Evolutionary conservation across 179 eudicot genomes (phyloP).

Genomic region (Silene vulgaris): DNA sequence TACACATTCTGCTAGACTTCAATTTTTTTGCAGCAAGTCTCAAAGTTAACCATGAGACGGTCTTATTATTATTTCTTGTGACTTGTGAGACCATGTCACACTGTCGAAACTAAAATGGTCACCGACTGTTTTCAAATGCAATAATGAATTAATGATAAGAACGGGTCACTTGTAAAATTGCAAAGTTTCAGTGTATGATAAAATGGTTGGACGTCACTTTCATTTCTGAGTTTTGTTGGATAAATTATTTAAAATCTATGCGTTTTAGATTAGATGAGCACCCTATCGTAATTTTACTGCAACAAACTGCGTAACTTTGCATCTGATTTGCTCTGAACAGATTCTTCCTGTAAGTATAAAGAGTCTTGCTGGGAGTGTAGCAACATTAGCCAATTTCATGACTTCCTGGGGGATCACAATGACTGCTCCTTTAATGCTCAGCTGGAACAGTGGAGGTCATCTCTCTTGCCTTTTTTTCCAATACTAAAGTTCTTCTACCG

Average conservation of each 20-base stretch:
- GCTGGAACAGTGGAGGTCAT: slow-evolving; percentile 41
- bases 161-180: no score
- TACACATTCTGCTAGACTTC: no score
- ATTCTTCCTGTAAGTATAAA: slow-evolving; percentile 38
- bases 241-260: no score
- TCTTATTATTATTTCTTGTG: no score
- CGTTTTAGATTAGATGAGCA: neutral
- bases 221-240: neutral
- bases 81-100: no score
- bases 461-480: neutral
- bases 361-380: slow-evolving; percentile 44
- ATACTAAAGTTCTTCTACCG: neutral
- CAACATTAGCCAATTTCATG: slow-evolving; percentile 37
- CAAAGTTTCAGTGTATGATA: no score
- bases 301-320: slow-evolving; percentile 8
- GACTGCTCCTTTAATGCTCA: slow-evolving; percentile 37
- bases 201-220: no score
- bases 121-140: no score
- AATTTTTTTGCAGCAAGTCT: no score
- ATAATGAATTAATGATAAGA: no score
- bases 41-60: no score
- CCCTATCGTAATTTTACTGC: neutral
- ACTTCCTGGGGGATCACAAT: slow-evolving; percentile 37
- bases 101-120: no score
- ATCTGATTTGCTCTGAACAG: slow-evolving; percentile 22